Percentiles rank a stretch among this genome's conserved stretches.
These are phyloP conservation scores for Lentinula edodes DNA, from an alignment of 768 basidiomycete species.

Conservation along the genomic window DNA sequence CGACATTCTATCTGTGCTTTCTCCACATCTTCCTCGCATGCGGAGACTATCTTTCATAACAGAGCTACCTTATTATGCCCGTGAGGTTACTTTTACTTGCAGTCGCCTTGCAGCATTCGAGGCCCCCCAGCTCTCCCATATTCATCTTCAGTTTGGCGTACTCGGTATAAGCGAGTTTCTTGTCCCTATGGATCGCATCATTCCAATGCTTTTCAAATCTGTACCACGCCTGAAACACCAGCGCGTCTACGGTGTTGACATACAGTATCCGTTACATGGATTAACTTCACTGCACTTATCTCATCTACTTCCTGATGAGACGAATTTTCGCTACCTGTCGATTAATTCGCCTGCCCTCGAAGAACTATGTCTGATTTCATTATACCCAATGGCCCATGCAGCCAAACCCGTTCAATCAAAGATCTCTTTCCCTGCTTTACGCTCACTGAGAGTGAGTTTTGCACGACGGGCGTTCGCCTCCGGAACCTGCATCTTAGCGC, in stretches of 20 bases:
- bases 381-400: neutral
- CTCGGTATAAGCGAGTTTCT: neutral
- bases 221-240: neutral
- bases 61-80: neutral
- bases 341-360: neutral
- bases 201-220: neutral
- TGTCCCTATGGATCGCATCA: neutral
- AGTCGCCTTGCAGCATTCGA: neutral
- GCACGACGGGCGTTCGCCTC: neutral
- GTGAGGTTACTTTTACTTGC: neutral
- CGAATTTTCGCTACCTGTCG: neutral
- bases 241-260: neutral
- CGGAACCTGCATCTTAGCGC: neutral
- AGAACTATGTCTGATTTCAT: neutral
- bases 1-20: neutral
- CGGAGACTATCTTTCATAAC: neutral
- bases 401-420: neutral
- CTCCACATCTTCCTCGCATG: neutral
- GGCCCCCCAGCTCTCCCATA: neutral
- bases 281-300: neutral
- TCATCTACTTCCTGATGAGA: neutral
- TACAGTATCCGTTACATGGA: neutral
- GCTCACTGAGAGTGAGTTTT: constrained; percentile 2
- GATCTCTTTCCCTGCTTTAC: constrained; percentile 1
- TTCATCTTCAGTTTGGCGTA: neutral